These are phyloP conservation scores for Metroxylon sagu DNA, from an alignment of 176 grass and related monocot genomes.

Conservation along the genomic window DNA sequence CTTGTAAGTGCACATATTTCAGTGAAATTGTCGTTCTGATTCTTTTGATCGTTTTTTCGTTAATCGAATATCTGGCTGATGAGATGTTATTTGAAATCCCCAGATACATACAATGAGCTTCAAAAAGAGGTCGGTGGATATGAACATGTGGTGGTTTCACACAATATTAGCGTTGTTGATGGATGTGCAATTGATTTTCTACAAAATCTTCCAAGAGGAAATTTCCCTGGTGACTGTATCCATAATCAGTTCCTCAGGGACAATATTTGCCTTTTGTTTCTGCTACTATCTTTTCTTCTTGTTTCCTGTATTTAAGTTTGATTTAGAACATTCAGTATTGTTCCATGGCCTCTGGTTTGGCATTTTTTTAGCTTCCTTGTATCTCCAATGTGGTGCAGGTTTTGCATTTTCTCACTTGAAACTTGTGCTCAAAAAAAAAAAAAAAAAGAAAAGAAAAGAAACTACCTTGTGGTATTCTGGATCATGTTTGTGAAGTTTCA, in stretches of 20 bases:
- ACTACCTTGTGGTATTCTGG: no score
- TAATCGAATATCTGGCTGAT: background rate
- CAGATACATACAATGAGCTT: conserved; percentile 77
- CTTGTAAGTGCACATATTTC: no score
- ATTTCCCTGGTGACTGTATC: conserved; percentile 77
- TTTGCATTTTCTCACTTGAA: no score
- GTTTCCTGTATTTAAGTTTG: no score
- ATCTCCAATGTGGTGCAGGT: no score
- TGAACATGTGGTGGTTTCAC: conserved; percentile 52
- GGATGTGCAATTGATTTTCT: conserved; percentile 32
- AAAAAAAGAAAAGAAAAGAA: no score
- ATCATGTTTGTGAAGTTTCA: no score
- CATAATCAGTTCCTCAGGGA: conserved; percentile 14
- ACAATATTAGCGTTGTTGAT: conserved; percentile 68
- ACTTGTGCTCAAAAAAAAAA: no score
- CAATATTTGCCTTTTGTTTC: background rate
- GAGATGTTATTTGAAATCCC: conserved; percentile 10
- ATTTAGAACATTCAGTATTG: no score
- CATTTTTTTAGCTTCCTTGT: no score
- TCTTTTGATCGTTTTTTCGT: conserved; percentile 1
- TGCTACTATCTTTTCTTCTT: background rate
- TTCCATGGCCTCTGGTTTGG: no score
- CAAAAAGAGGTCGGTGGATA: conserved; percentile 82
- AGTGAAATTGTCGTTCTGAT: background rate
- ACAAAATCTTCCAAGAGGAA: conserved; percentile 60